phyloP scores from a whole-genome alignment of 2,329 filamentous ascomycete genomes.

The Fusarium mundagurra region DNA sequence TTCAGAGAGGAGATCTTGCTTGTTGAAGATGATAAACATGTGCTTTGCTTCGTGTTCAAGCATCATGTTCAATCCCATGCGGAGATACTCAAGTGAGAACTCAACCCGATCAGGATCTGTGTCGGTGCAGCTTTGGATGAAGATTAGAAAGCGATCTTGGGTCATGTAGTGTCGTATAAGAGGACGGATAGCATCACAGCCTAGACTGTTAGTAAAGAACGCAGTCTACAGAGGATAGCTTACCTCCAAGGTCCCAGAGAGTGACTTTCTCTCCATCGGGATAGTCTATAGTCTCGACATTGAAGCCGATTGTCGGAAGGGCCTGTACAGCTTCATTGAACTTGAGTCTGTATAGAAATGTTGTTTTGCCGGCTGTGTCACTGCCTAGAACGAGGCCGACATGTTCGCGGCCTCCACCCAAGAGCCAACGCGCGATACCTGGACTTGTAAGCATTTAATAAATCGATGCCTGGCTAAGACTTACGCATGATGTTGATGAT shows the following conservation, averaged over 20 bases:
- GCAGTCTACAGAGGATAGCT: neutral
- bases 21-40: conserved; percentile 47
- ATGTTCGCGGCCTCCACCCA: conserved; percentile 31
- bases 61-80: conserved; percentile 33
- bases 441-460: neutral
- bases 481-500: conserved; percentile 30
- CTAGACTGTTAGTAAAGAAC: conserved; percentile 7
- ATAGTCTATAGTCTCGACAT: conserved; percentile 78
- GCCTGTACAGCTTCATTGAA: conserved; percentile 92
- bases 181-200: conserved; percentile 43
- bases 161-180: conserved; percentile 43
- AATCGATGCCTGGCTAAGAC: neutral
- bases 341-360: conserved; percentile 83
- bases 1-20: conserved; percentile 43
- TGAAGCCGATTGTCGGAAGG: conserved; percentile 95
- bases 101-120: conserved; percentile 32
- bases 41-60: conserved; percentile 28
- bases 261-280: conserved; percentile 32
- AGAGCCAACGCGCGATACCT: conserved; percentile 39
- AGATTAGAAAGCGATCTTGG: conserved; percentile 41
- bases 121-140: conserved; percentile 45
- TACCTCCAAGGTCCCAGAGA: conserved; percentile 46
- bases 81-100: conserved; percentile 43
- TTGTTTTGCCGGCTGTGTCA: conserved; percentile 73
- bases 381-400: conserved; percentile 36